Percentiles rank a stretch among this genome's conserved stretches.
Conservation (phyloP, 257 asterid species). For the Jasminum sambac region DNA sequence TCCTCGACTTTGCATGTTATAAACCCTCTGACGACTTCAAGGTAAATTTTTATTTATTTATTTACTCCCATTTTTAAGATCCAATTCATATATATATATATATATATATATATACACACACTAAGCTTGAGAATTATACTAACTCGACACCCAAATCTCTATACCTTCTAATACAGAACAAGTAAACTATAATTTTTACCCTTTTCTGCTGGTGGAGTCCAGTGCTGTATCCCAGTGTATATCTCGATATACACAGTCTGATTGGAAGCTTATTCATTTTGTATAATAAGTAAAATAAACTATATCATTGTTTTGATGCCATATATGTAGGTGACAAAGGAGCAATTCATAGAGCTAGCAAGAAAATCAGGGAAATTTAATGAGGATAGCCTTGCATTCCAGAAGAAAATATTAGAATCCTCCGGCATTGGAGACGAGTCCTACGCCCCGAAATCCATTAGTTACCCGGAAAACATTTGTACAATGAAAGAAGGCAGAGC, state of each 20-base stretch:
- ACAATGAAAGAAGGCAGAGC: conserved; percentile 95
- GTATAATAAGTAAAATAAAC: no score
- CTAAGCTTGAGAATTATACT: no score
- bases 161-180: no score
- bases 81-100: no score
- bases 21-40: conserved; percentile 80
- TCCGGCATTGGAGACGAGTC: conserved; percentile 92
- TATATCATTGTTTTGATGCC: no score
- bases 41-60: conserved; percentile 46
- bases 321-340: conserved; percentile 68
- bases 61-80: background rate
- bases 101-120: no score
- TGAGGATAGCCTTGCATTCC: conserved; percentile 59
- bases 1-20: conserved; percentile 83
- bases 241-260: no score
- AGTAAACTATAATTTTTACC: no score
- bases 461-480: conserved; percentile 64
- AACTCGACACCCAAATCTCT: no score
- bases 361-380: conserved; percentile 73
- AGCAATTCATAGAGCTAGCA: conserved; percentile 69
- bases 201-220: no score
- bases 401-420: conserved; percentile 63
- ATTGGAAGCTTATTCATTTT: no score
- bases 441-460: conserved; percentile 68
- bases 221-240: no score